Conservation (phyloP, 805 yeast species). For the Pichia gijzeniarum region DNA sequence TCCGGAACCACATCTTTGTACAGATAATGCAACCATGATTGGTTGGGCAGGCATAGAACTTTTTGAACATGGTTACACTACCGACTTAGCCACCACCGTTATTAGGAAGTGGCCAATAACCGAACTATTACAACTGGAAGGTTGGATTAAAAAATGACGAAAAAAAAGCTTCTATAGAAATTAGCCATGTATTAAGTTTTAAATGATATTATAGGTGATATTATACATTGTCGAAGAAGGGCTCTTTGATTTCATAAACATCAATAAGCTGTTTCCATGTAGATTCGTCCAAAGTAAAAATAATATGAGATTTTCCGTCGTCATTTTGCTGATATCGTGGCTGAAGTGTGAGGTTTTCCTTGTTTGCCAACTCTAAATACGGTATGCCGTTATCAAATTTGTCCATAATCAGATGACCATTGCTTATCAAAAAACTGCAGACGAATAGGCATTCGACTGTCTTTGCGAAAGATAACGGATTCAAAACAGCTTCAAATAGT, state of each 20-base stretch:
- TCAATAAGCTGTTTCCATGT: constrained; percentile 59
- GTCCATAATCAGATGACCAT: constrained; percentile 55
- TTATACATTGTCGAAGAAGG: constrained; percentile 30
- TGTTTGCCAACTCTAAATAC: constrained; percentile 24
- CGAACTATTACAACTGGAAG: constrained; percentile 42
- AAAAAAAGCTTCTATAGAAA: neutral
- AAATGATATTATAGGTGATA: neutral
- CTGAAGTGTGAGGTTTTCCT: constrained; percentile 18
- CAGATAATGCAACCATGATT: constrained; percentile 95
- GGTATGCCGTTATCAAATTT: constrained; percentile 40
- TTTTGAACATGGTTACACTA: constrained; percentile 48
- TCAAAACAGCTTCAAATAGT: constrained; percentile 59
- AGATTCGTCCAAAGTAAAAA: constrained; percentile 60
- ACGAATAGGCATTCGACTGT: constrained; percentile 81
- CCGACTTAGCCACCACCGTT: constrained; percentile 55
- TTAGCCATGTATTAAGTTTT: neutral
- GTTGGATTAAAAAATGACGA: constrained; percentile 36
- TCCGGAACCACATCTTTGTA: constrained; percentile 70
- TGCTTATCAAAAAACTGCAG: constrained; percentile 72
- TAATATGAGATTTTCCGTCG: constrained; percentile 49
- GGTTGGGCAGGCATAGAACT: constrained; percentile 96
- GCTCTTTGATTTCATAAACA: constrained; percentile 46
- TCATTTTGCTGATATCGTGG: constrained; percentile 19
- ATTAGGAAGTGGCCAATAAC: constrained; percentile 77
- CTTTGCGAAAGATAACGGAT: constrained; percentile 72